phyloP scores from a whole-genome alignment of 306 rosid genomes.

The Castanea mollissima region DNA sequence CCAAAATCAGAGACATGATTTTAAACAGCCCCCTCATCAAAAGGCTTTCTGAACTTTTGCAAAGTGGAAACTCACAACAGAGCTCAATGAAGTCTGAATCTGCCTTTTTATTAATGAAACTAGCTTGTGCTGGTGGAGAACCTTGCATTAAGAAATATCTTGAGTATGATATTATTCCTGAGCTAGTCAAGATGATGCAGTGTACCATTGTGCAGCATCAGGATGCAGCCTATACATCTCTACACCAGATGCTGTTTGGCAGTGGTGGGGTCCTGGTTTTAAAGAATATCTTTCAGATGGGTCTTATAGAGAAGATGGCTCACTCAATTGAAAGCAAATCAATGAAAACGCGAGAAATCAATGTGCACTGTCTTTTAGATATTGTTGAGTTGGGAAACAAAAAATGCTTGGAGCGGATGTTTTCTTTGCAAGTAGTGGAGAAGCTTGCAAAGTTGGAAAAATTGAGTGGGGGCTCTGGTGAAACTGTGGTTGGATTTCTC shows the following conservation, averaged over 20 bases:
- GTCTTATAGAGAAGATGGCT: constrained; percentile 28
- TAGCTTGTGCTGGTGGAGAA: constrained; percentile 35
- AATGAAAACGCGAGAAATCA: constrained; percentile 22
- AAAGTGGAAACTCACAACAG: neutral
- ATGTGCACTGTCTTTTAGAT: constrained; percentile 24
- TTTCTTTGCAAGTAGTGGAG: constrained; percentile 30
- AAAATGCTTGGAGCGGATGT: constrained; percentile 23
- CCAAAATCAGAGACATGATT: constrained; percentile 25
- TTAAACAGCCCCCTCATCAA: constrained; percentile 20
- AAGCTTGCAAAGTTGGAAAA: constrained; percentile 28
- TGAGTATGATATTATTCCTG: constrained; percentile 23
- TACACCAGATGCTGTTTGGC: constrained; percentile 31
- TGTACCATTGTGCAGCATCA: constrained; percentile 9
- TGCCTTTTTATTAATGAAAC: constrained; percentile 24
- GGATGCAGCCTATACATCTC: constrained; percentile 23
- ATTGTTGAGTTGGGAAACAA: constrained; percentile 32
- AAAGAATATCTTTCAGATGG: constrained; percentile 17
- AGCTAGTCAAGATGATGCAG: constrained; percentile 33
- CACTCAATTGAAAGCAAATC: constrained; percentile 33
- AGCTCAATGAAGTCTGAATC: constrained; percentile 12
- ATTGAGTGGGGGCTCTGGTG: constrained; percentile 12
- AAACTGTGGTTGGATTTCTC: constrained; percentile 21
- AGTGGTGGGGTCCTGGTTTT: constrained; percentile 26
- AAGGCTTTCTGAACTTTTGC: constrained; percentile 19
- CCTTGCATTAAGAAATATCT: constrained; percentile 25